phyloP scores from a whole-genome alignment of 768 basidiomycete species.

The Agaricus subrufescens region DNA sequence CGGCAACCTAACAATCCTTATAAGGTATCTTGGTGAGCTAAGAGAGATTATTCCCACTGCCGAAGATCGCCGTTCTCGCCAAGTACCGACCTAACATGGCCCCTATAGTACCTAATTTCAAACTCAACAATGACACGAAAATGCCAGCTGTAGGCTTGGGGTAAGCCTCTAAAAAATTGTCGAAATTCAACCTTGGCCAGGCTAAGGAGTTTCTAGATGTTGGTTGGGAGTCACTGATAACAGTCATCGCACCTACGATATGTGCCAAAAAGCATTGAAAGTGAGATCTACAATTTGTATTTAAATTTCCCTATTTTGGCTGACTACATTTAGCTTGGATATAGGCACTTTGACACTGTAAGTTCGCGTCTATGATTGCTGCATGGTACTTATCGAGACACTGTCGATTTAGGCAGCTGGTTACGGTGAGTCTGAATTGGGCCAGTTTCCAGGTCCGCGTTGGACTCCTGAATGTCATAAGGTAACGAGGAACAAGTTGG shows the following conservation, averaged over 20 bases:
- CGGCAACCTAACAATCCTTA: too few relatives aligned
- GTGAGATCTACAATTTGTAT: slow-evolving; percentile 10
- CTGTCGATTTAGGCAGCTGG: slow-evolving; percentile 19
- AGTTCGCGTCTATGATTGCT: not conserved
- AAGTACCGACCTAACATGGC: not conserved
- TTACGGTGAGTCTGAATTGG: slow-evolving; percentile 17
- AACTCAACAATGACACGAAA: slow-evolving; percentile 22
- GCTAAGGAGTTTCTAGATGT: slow-evolving; percentile 16
- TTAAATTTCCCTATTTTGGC: not conserved
- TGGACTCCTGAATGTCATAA: not conserved
- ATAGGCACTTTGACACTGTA: slow-evolving; percentile 43
- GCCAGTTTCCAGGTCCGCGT: not conserved
- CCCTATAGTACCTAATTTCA: slow-evolving; percentile 17
- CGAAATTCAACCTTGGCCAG: too few relatives aligned
- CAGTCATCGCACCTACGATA: slow-evolving; percentile 35
- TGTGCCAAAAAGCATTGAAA: slow-evolving; percentile 30
- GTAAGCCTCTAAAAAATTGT: slow-evolving; percentile 11
- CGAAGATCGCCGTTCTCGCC: not conserved
- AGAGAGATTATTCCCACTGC: too few relatives aligned
- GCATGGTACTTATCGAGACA: not conserved
- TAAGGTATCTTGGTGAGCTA: too few relatives aligned
- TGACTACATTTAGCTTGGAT: slow-evolving; percentile 28
- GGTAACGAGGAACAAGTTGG: slow-evolving; percentile 45
- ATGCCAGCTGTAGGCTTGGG: slow-evolving; percentile 30
- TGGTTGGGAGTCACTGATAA: slow-evolving; percentile 34